Conservation (phyloP, 1,284 basidiomycete species). For the Ganoderma sp. region DNA sequence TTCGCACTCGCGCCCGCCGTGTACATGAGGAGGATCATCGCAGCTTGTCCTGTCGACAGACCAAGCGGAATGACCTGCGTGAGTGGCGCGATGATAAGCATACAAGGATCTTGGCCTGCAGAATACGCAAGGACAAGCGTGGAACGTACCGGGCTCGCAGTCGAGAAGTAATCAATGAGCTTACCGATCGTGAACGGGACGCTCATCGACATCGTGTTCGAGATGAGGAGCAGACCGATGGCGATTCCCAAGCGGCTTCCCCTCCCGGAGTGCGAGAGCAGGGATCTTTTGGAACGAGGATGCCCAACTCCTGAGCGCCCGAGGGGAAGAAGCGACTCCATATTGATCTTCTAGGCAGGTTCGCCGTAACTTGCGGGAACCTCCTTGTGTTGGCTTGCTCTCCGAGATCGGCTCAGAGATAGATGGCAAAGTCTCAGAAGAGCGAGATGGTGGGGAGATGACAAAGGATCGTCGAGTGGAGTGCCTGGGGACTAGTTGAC, state of each 20-base stretch:
- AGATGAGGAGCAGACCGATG: constrained; percentile 68
- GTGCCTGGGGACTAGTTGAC: background rate
- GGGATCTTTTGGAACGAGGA: constrained; percentile 77
- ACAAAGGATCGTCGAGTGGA: constrained; percentile 14
- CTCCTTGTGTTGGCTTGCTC: constrained; percentile 4
- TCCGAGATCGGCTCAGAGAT: background rate
- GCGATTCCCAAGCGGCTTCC: constrained; percentile 77
- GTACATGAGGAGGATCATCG: constrained; percentile 77
- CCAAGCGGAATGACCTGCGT: constrained; percentile 76
- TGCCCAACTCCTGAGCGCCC: constrained; percentile 39
- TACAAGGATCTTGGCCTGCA: constrained; percentile 9
- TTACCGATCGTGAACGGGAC: constrained; percentile 91
- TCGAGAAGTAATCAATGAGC: constrained; percentile 90
- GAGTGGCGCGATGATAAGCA: no score
- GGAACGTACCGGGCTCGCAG: constrained; percentile 65
- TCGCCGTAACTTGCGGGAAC: constrained; percentile 33
- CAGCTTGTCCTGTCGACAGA: constrained; percentile 82
- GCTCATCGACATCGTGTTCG: constrained; percentile 85
- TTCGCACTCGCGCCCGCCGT: constrained; percentile 89
- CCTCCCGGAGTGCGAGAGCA: constrained; percentile 80
- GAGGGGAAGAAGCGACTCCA: constrained; percentile 47
- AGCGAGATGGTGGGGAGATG: constrained; percentile 8
- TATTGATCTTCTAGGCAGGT: constrained; percentile 40
- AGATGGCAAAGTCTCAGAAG: constrained; percentile 4
- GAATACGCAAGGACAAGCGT: constrained; percentile 6